Evolutionary conservation across 2,329 filamentous ascomycete genomes (phyloP), one percentile per base, ranked within the genome.

Genomic region (Tolypocladium album): DNA sequence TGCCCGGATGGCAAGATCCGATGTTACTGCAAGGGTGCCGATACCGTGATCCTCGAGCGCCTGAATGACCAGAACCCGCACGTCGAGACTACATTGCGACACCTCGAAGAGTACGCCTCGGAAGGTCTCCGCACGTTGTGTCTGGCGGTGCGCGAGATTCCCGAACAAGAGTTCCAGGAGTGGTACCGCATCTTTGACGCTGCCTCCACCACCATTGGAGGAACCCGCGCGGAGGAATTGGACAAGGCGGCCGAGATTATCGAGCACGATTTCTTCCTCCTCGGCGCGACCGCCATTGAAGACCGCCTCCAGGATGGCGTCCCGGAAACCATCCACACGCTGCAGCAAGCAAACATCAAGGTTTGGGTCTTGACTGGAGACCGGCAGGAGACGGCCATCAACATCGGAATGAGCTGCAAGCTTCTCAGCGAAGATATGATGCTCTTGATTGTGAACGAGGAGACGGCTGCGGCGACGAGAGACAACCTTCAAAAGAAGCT

Each of bases 341-440:
- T 99, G 36, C 95, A 99, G 74, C 90, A 92, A 64, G 94, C 95
- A 31, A 93, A 92, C 58, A 97, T 99, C 80, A 99, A 99, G 76
- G 88, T 99, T 59, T 99, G 94, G 94, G 94, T 99, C 24, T 76
- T 99, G 73, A 99, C 94, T 45, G 94, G 94, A 67, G 94, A 99
- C 78, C 86, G 94, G 68, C 95, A 99, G 75, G 94, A 99, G 75
- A 99, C 94, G 36, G 94, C 94, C 60, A 99, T 99, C 82, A 99
- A 99, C 73, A 99, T 99, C 66, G 94, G 95, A 64, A 99, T 99
- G 94, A 97, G 92, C 72, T 99, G 94, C 77, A 97, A 97, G 76
- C 83, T 99, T 57, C 90, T 99, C 62, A 96, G 92, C 66, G 94
- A 99, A 75, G 95, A 99, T 68, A 99, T 99, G 94, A 96, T 94